Percentiles rank a stretch among this genome's conserved stretches.
Evolutionary conservation across 305 asterid species (phyloP).

Genomic region (Solanum aculeatissimum): DNA sequence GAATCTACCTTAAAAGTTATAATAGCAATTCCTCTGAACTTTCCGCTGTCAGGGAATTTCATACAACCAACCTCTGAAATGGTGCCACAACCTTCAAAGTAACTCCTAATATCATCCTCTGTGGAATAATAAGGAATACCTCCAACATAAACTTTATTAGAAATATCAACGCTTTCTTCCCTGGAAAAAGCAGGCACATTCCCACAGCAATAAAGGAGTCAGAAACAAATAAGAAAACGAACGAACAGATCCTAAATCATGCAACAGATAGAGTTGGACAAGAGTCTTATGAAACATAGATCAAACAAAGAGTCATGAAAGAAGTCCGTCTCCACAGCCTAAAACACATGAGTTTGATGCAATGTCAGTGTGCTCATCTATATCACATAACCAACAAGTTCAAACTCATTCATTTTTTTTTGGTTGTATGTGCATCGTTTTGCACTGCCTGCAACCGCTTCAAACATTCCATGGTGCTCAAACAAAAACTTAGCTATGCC

Average conservation of each 20-base stretch:
- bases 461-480: neutral
- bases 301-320: neutral
- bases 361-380: neutral
- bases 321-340: neutral
- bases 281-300: neutral
- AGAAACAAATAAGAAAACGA: neutral
- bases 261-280: neutral
- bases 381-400: neutral
- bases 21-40: constrained; percentile 95
- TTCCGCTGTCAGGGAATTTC: constrained; percentile 83
- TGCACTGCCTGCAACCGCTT: neutral
- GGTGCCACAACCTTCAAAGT: constrained; percentile 87
- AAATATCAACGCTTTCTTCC: constrained; percentile 27
- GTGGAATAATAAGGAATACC: constrained; percentile 95
- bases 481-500: neutral
- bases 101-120: constrained; percentile 92
- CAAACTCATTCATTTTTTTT: neutral
- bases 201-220: neutral
- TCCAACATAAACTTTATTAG: constrained; percentile 75
- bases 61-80: constrained; percentile 73
- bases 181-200: constrained; percentile 12
- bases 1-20: constrained; percentile 67
- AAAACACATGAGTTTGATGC: neutral
- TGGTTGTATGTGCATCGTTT: neutral
- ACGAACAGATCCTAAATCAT: neutral